Evolutionary conservation across 108 stramenopile species (phyloP).

Genomic region (Skeletonema grethae): DNA sequence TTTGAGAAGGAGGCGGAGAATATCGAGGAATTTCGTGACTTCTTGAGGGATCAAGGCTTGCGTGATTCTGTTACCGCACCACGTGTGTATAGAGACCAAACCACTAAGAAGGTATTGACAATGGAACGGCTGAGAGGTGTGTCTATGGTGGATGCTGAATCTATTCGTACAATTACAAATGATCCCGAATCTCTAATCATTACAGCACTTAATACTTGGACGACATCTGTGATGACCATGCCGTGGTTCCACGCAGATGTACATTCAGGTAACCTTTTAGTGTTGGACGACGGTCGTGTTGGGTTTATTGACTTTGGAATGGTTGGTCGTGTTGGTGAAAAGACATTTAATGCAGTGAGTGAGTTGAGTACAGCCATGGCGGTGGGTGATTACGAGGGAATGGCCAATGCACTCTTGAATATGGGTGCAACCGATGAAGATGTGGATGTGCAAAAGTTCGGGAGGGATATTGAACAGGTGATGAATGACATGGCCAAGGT

Average conservation of each 20-base stretch:
- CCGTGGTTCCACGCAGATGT: constrained; percentile 98
- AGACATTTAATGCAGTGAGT: constrained; percentile 85
- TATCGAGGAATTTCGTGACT: constrained; percentile 87
- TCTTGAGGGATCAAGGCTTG: constrained; percentile 69
- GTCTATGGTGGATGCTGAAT: constrained; percentile 87
- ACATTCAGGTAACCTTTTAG: constrained; percentile 88
- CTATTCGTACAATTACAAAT: constrained; percentile 61
- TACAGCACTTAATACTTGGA: constrained; percentile 96
- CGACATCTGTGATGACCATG: constrained; percentile 81
- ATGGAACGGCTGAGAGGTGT: constrained; percentile 92
- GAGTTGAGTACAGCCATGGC: constrained; percentile 81
- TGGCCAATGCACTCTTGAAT: constrained; percentile 85
- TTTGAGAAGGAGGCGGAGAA: constrained; percentile 91
- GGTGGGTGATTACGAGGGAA: constrained; percentile 77
- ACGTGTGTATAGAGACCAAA: constrained; percentile 59
- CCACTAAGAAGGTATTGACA: constrained; percentile 85
- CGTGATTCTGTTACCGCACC: constrained; percentile 77
- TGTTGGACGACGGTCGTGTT: constrained; percentile 88
- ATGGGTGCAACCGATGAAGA: constrained; percentile 92
- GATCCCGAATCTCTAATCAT: constrained; percentile 88
- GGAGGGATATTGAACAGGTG: constrained; percentile 83
- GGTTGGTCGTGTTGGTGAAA: constrained; percentile 89
- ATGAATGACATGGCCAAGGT: constrained; percentile 71
- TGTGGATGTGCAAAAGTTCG: constrained; percentile 87
- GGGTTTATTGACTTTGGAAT: constrained; percentile 99